Evolutionary conservation across 306 rosid species (phyloP).

Genomic region (Gynostemma pentaphyllum): DNA sequence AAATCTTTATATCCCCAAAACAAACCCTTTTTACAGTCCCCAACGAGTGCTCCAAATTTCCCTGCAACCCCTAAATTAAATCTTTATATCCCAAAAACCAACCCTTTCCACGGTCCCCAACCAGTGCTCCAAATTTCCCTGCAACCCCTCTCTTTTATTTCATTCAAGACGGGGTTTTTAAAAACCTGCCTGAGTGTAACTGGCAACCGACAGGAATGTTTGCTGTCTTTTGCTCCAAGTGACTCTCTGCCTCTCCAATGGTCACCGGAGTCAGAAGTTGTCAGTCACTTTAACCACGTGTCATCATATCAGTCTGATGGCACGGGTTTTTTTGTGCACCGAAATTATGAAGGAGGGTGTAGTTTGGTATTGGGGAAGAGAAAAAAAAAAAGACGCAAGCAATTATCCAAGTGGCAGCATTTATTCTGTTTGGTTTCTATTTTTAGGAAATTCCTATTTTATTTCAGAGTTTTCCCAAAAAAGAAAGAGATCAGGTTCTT

Average conservation of each 20-base stretch:
- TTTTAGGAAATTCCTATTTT: conserved; percentile 33
- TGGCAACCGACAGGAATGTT: conserved; percentile 69
- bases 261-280: conserved; percentile 53
- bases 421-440: conserved; percentile 35
- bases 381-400: background rate
- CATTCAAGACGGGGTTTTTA: background rate
- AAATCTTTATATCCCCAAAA: background rate
- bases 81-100: background rate
- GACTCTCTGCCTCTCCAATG: background rate
- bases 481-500: conserved; percentile 49
- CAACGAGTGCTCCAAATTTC: conserved; percentile 13
- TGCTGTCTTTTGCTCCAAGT: conserved; percentile 10
- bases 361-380: background rate
- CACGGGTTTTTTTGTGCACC: conserved; percentile 16
- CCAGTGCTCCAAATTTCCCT: conserved; percentile 19
- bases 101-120: background rate
- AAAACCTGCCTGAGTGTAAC: conserved; percentile 30
- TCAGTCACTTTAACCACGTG: conserved; percentile 29
- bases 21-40: background rate
- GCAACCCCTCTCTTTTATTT: conserved; percentile 7
- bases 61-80: too few species aligned
- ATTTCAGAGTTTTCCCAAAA: conserved; percentile 34
- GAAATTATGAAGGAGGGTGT: background rate
- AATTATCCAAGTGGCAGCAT: conserved; percentile 29
- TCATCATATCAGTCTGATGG: background rate